Evolutionary conservation across 306 rosid genomes (phyloP), one percentile per base, ranked within the genome.

Genomic region (Prosopis cineraria): DNA sequence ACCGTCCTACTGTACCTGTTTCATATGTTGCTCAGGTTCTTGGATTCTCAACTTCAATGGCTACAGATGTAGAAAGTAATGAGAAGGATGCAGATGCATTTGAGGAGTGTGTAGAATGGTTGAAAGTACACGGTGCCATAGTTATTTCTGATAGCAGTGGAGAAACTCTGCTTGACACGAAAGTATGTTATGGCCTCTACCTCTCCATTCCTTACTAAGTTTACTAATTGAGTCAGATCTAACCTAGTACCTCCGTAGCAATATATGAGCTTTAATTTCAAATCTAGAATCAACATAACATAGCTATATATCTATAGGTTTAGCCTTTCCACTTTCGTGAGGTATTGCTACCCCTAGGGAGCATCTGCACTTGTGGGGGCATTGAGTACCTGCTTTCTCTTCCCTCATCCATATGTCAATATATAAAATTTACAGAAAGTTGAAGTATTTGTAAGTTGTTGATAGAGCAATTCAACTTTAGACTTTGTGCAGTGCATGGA

Each of bases 31-130:
- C 93, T 82, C 97, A 85, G 82, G 88, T 96, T 80, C 89, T 96
- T 81, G 97, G 99, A 69, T 96, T 96, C 75, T 77, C 87, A 73
- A 56, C 72, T 44, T 41, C 53, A 11, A 30, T 76, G 52, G 71
- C 79, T 56, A 69, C 72, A 75, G 84, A 72, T 59, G 94, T 88
- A 75, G 91, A 43, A 69, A 82, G 66, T 20, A 83, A 83, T 7
- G 93, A 84, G 80, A 86, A 82, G 85, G 96, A 95, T 25, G 53
- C 84, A 0, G 88, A 89, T 39, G 94, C 89, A 47, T 67, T 91
- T 72, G 98, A 89, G 47, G 99, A 93, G 74, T 96, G 99, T 81
- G 56, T 84, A 71, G 99, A 96, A 59, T 96, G 99, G 99, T 87
- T 96, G 83, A 96, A 96, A 85, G 86, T 88, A 4, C 99, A 96